These are phyloP conservation scores for Oryza glumipatula DNA, from an alignment of 176 grass and related monocot species.

Conservation along the genomic window DNA sequence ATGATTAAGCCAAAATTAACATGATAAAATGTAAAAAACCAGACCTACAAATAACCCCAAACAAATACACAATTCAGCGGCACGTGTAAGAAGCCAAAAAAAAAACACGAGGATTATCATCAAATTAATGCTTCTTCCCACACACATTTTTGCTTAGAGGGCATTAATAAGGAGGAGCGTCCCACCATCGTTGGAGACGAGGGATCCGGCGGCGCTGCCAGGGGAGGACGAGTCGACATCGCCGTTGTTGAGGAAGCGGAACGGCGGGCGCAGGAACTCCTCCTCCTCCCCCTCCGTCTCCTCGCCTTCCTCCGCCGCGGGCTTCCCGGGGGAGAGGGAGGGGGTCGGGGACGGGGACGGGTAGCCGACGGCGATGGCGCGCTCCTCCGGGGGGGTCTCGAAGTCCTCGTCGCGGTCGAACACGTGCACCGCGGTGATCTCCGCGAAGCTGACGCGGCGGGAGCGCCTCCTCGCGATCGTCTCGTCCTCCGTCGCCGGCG, in stretches of 20 bases:
- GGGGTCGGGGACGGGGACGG: background rate
- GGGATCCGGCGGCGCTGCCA: slow-evolving; percentile 68
- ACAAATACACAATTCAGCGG: background rate
- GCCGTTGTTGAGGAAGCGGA: slow-evolving; percentile 36
- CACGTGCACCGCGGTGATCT: slow-evolving; percentile 88
- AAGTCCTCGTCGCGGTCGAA: slow-evolving; percentile 90
- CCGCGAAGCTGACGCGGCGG: slow-evolving; percentile 95
- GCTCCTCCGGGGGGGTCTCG: slow-evolving; percentile 64
- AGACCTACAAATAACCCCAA: background rate
- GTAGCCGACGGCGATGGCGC: background rate
- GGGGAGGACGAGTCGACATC: slow-evolving; percentile 72
- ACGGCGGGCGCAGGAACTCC: slow-evolving; percentile 35
- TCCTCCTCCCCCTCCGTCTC: slow-evolving; percentile 53
- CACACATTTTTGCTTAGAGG: background rate
- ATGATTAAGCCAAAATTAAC: slow-evolving; percentile 2
- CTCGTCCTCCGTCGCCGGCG: slow-evolving; percentile 67
- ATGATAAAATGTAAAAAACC: slow-evolving; percentile 16
- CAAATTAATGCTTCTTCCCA: background rate
- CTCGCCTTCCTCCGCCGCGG: slow-evolving; percentile 38
- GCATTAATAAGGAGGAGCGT: background rate
- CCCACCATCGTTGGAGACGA: slow-evolving; percentile 75
- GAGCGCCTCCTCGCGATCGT: slow-evolving; percentile 68
- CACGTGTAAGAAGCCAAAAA: slow-evolving; percentile 18
- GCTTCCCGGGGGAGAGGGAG: slow-evolving; percentile 28
- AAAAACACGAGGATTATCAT: background rate